phyloP scores from a whole-genome alignment of 805 yeast genomes.

The Metschnikowia shivogae region DNA sequence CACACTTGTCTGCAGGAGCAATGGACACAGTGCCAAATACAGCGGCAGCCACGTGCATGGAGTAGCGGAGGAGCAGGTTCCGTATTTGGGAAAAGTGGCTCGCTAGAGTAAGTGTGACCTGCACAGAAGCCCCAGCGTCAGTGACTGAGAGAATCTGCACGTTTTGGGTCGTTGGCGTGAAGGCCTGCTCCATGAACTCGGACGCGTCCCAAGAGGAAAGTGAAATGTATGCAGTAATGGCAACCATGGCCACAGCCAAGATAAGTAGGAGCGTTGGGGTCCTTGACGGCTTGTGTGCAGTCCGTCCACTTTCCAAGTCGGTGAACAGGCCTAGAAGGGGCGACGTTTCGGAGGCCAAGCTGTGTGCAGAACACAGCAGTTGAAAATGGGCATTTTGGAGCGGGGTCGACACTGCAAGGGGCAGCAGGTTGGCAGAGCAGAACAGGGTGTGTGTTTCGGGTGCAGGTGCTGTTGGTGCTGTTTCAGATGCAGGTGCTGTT shows the following conservation, averaged over 20 bases:
- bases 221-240: background rate
- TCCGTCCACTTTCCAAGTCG: conserved; percentile 5
- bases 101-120: conserved; percentile 23
- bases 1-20: conserved; percentile 18
- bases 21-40: conserved; percentile 24
- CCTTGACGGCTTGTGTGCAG: background rate
- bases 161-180: conserved; percentile 22
- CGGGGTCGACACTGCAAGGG: conserved; percentile 3
- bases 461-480: too few relatives aligned
- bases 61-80: conserved; percentile 19
- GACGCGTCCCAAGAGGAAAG: conserved; percentile 1
- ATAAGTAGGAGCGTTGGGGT: background rate
- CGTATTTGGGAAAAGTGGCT: conserved; percentile 27
- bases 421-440: background rate
- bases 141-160: conserved; percentile 20
- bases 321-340: conserved; percentile 4
- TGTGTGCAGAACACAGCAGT: background rate
- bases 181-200: conserved; percentile 17
- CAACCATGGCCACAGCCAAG: background rate
- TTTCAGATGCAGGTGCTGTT: too few relatives aligned
- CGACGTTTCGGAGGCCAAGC: background rate
- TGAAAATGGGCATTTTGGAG: background rate
- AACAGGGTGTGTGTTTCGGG: too few relatives aligned
- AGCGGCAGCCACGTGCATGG: conserved; percentile 20
- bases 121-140: conserved; percentile 26